Conservation (phyloP, 306 rosid species). For the Oxytropis ochrocephala region DNA sequence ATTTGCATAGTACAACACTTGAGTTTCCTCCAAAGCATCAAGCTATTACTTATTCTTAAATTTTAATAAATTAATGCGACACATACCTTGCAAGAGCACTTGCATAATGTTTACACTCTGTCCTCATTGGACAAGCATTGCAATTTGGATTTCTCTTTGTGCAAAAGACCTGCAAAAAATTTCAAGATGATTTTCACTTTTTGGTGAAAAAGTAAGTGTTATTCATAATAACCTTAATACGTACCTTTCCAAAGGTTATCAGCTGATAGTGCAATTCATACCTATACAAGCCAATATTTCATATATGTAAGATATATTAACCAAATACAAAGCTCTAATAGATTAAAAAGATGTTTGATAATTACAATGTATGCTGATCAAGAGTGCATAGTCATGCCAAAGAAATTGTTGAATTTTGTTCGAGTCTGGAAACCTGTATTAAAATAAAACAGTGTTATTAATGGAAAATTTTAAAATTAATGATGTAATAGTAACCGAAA, state of each 20-base stretch:
- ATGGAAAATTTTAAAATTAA: neutral
- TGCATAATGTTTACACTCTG: constrained; percentile 44
- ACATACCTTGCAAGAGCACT: constrained; percentile 57
- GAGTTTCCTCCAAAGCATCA: neutral
- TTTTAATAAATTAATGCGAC: neutral
- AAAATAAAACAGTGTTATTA: neutral
- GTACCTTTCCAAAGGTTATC: constrained; percentile 86
- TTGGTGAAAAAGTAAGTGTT: neutral
- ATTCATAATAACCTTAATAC: neutral
- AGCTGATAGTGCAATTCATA: constrained; percentile 72
- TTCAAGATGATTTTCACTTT: neutral
- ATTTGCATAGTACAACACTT: neutral
- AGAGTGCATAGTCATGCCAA: constrained; percentile 53
- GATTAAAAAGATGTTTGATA: neutral
- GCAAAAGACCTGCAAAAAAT: constrained; percentile 53
- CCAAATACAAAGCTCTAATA: neutral
- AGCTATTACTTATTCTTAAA: neutral
- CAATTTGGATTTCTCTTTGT: constrained; percentile 60
- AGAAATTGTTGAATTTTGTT: constrained; percentile 63
- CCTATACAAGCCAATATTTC: constrained; percentile 22
- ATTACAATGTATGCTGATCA: constrained; percentile 45
- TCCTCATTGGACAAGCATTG: constrained; percentile 60
- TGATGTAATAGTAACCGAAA: neutral
- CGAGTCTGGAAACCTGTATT: constrained; percentile 45
- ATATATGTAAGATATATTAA: neutral